Percentiles rank a stretch among this genome's conserved stretches.
phyloP scores from a whole-genome alignment of 2,329 filamentous ascomycete genomes.

The Talaromyces sp. region DNA sequence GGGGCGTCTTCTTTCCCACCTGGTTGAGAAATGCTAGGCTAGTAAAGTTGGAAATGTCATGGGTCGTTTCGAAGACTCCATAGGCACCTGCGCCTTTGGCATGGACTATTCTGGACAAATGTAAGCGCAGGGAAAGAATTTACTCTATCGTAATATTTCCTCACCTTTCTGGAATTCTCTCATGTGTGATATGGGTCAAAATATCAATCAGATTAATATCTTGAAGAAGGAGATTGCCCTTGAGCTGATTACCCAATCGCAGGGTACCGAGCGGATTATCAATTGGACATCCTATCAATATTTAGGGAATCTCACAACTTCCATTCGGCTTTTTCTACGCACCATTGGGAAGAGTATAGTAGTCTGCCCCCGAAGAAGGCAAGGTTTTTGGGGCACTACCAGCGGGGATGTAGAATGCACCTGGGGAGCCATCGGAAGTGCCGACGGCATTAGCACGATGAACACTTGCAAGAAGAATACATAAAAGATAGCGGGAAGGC shows the following conservation, averaged over 20 bases:
- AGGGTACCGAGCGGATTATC: not conserved
- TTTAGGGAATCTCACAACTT: not conserved
- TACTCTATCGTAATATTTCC: conserved; percentile 18
- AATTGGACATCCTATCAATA: not conserved
- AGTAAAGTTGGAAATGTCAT: conserved; percentile 54
- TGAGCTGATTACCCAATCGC: not conserved
- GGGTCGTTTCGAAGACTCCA: conserved; percentile 57
- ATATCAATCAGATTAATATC: conserved; percentile 46
- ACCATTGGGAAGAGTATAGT: conserved; percentile 1
- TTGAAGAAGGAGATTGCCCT: conserved; percentile 41
- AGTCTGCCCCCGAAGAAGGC: conserved; percentile 1
- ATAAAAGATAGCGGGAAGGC: not conserved
- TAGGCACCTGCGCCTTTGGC: conserved; percentile 52
- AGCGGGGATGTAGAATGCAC: not conserved
- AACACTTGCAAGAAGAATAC: not conserved
- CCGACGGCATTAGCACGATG: not conserved
- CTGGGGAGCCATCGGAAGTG: not conserved
- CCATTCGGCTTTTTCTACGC: not conserved
- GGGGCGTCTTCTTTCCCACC: conserved; percentile 50
- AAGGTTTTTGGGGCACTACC: not conserved
- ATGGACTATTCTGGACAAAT: conserved; percentile 37
- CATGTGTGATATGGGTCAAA: conserved; percentile 50
- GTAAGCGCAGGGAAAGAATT: not conserved
- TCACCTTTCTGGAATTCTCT: conserved; percentile 53
- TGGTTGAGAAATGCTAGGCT: conserved; percentile 50